Base-by-base conservation (phyloP, 2,329 filamentous ascomycete species). In the Aspergillus felis region DNA sequence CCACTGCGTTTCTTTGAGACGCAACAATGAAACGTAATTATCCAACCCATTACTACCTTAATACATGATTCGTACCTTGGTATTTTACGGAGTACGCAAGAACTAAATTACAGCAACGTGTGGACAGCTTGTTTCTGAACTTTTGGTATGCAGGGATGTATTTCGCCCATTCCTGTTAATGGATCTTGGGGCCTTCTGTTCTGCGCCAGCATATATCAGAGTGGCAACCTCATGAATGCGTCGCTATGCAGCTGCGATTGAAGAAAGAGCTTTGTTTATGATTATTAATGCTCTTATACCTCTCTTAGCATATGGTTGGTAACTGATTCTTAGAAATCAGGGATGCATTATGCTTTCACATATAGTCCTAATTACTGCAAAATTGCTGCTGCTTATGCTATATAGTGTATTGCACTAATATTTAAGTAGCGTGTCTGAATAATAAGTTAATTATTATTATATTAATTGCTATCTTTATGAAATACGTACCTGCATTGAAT, bases 121-220 rank as follows among this genome's bases (percentile, higher is more conserved):
- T 48, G 14, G n/a, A 17, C 44, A 47, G 10, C 14, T 50, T 14
- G 20, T 25, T 41, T n/a, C 3, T 32, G 17, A 20, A 14, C 5
- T 17, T 51, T 14, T 61, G 68, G 68, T 64, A 71, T 71, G 69
- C 63, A 71, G 69, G 69, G 68, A 68, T 68, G 61, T 42, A 50
- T 55, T 63, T 64, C 57, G 59, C 55, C 58, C 56, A 57, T 64
- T 63, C 61, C 41, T 61, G 48, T 53, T 61, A 67, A 66, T 67
- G 64, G 59, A 62, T 59, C 61, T 66, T 62, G 58, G n/a, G n/a
- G 7, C 57, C 51, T 52, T 58, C 64, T 28, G 48, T 51, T 51
- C 35, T 44, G 25, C 29, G 42, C 48, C 44, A 50, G 54, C 62
- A 56, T 61, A 53, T 55, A 54, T 60, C 61, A 60, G 61, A 61